Conservation (phyloP, 2,329 filamentous ascomycete genomes). For the Trichoderma sp. region DNA sequence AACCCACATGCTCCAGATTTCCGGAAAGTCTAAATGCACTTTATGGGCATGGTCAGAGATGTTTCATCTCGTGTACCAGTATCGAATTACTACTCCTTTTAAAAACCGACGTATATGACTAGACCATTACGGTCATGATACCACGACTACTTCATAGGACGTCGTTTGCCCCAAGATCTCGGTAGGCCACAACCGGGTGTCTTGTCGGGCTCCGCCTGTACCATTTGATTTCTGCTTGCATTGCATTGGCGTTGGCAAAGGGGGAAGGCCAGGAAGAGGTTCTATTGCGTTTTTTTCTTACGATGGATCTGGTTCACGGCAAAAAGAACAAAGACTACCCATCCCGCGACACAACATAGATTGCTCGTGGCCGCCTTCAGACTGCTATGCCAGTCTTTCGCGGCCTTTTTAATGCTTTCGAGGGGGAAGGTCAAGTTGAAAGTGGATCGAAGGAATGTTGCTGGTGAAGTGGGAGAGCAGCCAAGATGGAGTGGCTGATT, state of each 20-base stretch:
- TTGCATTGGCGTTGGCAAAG: conserved; percentile 60
- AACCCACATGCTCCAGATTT: conserved; percentile 45
- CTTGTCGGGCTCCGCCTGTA: conserved; percentile 37
- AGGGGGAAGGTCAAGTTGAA: conserved; percentile 30
- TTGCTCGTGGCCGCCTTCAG: conserved; percentile 36
- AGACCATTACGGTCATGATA: conserved; percentile 48
- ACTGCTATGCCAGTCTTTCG: conserved; percentile 12
- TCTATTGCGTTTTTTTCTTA: conserved; percentile 32
- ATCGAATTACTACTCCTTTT: conserved; percentile 4
- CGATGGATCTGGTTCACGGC: conserved; percentile 36
- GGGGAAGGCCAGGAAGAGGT: conserved; percentile 36
- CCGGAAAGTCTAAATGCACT: conserved; percentile 53
- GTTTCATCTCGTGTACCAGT: conserved; percentile 24
- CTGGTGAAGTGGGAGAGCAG: conserved; percentile 14
- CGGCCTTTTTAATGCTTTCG: conserved; percentile 35
- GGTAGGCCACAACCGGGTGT: conserved; percentile 31
- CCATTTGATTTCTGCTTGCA: conserved; percentile 47
- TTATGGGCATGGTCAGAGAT: conserved; percentile 19
- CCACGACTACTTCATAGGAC: conserved; percentile 44
- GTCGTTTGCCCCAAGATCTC: conserved; percentile 12
- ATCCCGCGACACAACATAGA: conserved; percentile 44
- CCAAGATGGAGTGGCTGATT: background rate
- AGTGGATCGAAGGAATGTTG: conserved; percentile 11
- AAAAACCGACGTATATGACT: conserved; percentile 43
- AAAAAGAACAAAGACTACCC: conserved; percentile 38